Base-by-base conservation (phyloP, 192 early-diverging fungal genomes). In the Rhizophagus prolifer region DNA sequence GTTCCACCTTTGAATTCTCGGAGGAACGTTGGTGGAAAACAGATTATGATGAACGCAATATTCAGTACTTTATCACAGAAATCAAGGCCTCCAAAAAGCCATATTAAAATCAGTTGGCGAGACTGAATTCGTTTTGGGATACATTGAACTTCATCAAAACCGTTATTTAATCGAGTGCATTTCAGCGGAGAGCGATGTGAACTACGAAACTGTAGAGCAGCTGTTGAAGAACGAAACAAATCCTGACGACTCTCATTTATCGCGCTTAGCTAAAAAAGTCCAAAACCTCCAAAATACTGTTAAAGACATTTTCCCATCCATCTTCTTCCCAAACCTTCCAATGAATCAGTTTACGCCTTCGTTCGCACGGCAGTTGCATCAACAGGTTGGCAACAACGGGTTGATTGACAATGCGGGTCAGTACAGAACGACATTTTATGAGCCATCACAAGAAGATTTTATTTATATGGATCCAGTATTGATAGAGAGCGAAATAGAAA, bases 111-210 rank as follows among this genome's bases (percentile, higher is more conserved):
- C 31, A 1, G 30, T 61, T 73, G 19, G 16, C 19, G 59, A 26
- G 16, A 23, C 61, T n/a, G 16, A 25, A 58, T 34, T 61, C 72
- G 25, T 74, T 31, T 38, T 74, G 21, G 72, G 72, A 36, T 74
- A 25, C 36, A 74, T 74, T 8, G 59, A 74, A n/a, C 36, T 74
- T 74, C 72, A 74, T 61, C 72, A n/a, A 0, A 59, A 74, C 41
- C 72, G 9, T 70, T 70, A 70, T 54, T 44, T 70, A n/a, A n/a
- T 54, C 25, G 69, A 54, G 58, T 70, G 47, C 46, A 54, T 70
- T 70, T 54, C 69, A 26, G 46, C 47, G 9, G 47, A 70, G 58
- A 23, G 69, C 25, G 9, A 70, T 23, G 16, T 70, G 19, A 26
- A 58, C 26, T 21, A 44, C 23, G 34, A 61, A 21, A 31, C 23